phyloP scores from a whole-genome alignment of 768 basidiomycete species.

The Artomyces pyxidatus region DNA sequence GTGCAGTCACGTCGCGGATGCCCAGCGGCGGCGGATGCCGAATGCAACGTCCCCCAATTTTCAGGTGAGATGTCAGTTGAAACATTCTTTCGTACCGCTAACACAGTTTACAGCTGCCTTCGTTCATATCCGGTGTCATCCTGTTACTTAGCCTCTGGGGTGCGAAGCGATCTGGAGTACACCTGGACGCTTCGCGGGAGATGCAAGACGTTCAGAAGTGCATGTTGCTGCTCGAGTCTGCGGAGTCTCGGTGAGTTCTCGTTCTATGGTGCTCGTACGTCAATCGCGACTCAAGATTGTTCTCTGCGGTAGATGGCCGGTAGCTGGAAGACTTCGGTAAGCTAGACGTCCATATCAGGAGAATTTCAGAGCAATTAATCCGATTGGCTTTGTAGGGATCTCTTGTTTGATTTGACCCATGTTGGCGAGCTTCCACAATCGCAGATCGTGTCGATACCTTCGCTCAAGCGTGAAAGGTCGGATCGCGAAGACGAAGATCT shows the following conservation, averaged over 20 bases:
- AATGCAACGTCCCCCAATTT: constrained; percentile 13
- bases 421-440: not conserved
- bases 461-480: not conserved
- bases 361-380: not conserved
- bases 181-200: constrained; percentile 34
- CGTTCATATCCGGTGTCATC: constrained; percentile 43
- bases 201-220: constrained; percentile 46
- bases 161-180: constrained; percentile 34
- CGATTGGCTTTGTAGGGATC: constrained; percentile 6
- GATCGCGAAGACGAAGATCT: not conserved
- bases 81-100: constrained; percentile 1
- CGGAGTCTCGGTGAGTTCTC: constrained; percentile 9
- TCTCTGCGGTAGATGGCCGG: constrained; percentile 1
- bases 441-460: not conserved
- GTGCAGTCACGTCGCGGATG: constrained; percentile 35
- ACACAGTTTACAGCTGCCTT: constrained; percentile 19
- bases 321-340: constrained; percentile 13
- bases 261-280: too few species aligned
- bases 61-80: not conserved
- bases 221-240: constrained; percentile 23
- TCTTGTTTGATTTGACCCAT: constrained; percentile 5
- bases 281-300: too few species aligned
- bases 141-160: constrained; percentile 52
- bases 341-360: not conserved
- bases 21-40: constrained; percentile 18